Percentiles rank a stretch among this genome's conserved stretches.
phyloP scores from a whole-genome alignment of 805 yeast species.

The Candida oleophila region DNA sequence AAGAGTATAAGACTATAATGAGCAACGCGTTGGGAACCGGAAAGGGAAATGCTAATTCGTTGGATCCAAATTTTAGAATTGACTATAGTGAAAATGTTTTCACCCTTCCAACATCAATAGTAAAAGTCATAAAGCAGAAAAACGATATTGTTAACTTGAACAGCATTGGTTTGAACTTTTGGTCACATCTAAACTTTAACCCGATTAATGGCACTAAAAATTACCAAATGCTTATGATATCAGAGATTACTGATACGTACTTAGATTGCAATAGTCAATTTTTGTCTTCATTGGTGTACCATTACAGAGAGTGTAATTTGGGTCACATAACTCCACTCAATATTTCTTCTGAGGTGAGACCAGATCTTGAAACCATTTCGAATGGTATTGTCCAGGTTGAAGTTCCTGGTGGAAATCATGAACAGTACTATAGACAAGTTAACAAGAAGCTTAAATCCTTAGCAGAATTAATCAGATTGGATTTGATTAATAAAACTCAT shows the following conservation, averaged over 20 bases:
- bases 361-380: constrained; percentile 28
- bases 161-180: constrained; percentile 46
- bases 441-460: constrained; percentile 28
- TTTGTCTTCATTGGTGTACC: constrained; percentile 38
- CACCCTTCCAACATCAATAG: constrained; percentile 23
- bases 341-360: constrained; percentile 25
- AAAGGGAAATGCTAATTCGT: constrained; percentile 13
- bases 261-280: constrained; percentile 27
- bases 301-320: constrained; percentile 48
- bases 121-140: constrained; percentile 29
- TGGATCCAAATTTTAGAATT: background rate
- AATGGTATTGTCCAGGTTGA: constrained; percentile 26
- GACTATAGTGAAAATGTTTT: constrained; percentile 14
- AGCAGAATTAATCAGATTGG: constrained; percentile 38
- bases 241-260: constrained; percentile 23
- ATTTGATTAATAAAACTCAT: constrained; percentile 40
- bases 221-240: constrained; percentile 50
- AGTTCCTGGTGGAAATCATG: constrained; percentile 12
- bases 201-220: constrained; percentile 52
- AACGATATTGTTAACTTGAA: constrained; percentile 46
- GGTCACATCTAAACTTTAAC: constrained; percentile 58
- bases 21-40: constrained; percentile 11
- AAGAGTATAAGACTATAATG: constrained; percentile 19
- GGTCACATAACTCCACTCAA: constrained; percentile 42
- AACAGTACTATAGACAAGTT: constrained; percentile 28